Evolutionary conservation across 1,139 yeast genomes (phyloP), one percentile per base, ranked within the genome.

Genomic region (Eremothecium cymbalariae): DNA sequence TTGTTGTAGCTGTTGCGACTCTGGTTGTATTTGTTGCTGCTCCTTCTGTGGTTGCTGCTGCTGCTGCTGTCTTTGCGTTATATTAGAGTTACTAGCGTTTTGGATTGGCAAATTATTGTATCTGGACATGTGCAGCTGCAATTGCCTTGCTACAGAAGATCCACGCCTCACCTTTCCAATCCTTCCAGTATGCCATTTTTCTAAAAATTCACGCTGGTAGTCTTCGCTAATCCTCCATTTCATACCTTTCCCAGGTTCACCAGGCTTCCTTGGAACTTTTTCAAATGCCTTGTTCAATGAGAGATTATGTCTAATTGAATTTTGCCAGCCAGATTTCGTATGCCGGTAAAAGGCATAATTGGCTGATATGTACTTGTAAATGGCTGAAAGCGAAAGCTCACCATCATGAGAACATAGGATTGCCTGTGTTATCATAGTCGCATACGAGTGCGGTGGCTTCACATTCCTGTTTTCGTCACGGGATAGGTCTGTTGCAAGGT

Each of bases 241-340:
- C 94, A 90, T 90, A 44, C 98, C 98, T 59, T 90, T 90, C 19
- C 99, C 98, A 0, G 98, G 96, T 60, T 90, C 97, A 57, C 85
- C 82, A 13, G 94, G 90, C 57, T 84, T 75, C 52, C 98, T 71
- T 17, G 98, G 95, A 17, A 88, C 96, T 62, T 90, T 90, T 54
- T 88, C 97, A 55, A 83, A 83, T 7, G 94, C 90, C 57, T 83
- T 83, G 57, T 82, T 83, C 36, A 83, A 63, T 2, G 93, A 81
- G 31, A 83, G 59, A 54, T 83, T 84, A 58, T 84, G 95, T 41
- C 95, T 77, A 45, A 84, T 84, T 18, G 94, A 82, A 57, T 84
- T 84, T 55, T 84, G 94, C 95, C 90, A 80, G 32, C 98, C 98
- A n/a, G 95, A 81, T 57, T 85, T 88, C 21, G 93, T 78, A 60